A percentile compares a stretch with the other conserved stretches of the same genome.
These are phyloP conservation scores for Dioszegia crocea DNA, from an alignment of 768 basidiomycete species.

Conservation along the genomic window DNA sequence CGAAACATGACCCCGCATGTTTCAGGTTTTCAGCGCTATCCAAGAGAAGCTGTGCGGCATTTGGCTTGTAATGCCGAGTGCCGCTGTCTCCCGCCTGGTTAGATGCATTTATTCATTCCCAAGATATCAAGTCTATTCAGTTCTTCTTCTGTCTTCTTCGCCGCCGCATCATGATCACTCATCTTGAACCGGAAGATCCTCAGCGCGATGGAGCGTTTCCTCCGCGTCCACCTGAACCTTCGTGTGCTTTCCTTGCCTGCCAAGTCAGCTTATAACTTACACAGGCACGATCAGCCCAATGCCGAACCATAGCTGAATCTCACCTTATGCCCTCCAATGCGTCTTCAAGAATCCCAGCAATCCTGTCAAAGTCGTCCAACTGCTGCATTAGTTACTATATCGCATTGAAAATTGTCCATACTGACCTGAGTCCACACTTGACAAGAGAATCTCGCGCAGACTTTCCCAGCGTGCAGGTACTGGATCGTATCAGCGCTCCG, in stretches of 20 bases:
- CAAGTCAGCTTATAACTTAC: neutral
- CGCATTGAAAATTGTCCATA: neutral
- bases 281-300: neutral
- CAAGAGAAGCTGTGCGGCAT: no score
- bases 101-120: no score
- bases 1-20: no score
- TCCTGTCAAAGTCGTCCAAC: slow-evolving; percentile 1
- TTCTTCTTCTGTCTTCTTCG: no score
- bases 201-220: slow-evolving; percentile 2
- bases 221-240: neutral
- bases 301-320: neutral
- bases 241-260: neutral
- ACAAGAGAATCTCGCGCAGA: slow-evolving; percentile 41
- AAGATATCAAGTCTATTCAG: no score
- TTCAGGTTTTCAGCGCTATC: no score
- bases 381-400: neutral
- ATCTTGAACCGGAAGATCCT: slow-evolving; percentile 16
- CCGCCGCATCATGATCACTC: neutral
- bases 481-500: slow-evolving; percentile 2
- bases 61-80: no score
- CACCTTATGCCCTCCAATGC: neutral
- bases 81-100: no score
- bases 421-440: slow-evolving; percentile 46
- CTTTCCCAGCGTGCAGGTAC: slow-evolving; percentile 35
- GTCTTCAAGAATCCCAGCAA: neutral